Evolutionary conservation across 2,329 filamentous ascomycete genomes (phyloP).

Genomic region (Cladosporium sp.): DNA sequence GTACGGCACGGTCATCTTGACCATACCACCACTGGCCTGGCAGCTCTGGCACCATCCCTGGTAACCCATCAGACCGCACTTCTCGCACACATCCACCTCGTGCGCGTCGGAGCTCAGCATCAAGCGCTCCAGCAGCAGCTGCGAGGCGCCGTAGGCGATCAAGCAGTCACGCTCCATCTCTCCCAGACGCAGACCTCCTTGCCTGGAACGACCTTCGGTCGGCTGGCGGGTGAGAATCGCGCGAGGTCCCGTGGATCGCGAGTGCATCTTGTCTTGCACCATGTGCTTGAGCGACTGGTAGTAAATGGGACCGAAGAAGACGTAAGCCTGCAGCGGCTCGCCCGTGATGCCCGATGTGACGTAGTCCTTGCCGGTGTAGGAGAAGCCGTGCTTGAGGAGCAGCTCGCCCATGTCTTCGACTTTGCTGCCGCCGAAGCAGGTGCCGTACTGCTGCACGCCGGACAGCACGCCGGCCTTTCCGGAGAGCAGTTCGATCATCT

Average conservation of each 20-base stretch:
- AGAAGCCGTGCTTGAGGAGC: conserved; percentile 84
- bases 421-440: conserved; percentile 75
- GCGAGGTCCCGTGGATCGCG: conserved; percentile 80
- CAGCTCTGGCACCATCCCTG: conserved; percentile 93
- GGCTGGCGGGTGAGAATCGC: conserved; percentile 93
- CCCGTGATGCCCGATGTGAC: conserved; percentile 94
- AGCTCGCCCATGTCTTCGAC: conserved; percentile 86
- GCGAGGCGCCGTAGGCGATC: conserved; percentile 92
- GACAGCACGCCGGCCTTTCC: conserved; percentile 89
- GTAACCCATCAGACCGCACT: conserved; percentile 93
- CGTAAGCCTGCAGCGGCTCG: conserved; percentile 88
- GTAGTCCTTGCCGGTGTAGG: conserved; percentile 95
- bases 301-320: conserved; percentile 98
- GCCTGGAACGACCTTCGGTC: conserved; percentile 88
- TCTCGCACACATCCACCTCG: conserved; percentile 88
- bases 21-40: conserved; percentile 76
- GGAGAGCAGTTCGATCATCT: conserved; percentile 90
- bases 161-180: conserved; percentile 99
- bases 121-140: conserved; percentile 84
- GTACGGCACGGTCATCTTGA: conserved; percentile 95
- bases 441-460: conserved; percentile 86
- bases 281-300: conserved; percentile 99
- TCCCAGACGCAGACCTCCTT: conserved; percentile 87
- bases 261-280: conserved; percentile 99
- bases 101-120: conserved; percentile 94